Evolutionary conservation across 176 grass and related monocot species (phyloP).

Genomic region (Oryza officinalis): DNA sequence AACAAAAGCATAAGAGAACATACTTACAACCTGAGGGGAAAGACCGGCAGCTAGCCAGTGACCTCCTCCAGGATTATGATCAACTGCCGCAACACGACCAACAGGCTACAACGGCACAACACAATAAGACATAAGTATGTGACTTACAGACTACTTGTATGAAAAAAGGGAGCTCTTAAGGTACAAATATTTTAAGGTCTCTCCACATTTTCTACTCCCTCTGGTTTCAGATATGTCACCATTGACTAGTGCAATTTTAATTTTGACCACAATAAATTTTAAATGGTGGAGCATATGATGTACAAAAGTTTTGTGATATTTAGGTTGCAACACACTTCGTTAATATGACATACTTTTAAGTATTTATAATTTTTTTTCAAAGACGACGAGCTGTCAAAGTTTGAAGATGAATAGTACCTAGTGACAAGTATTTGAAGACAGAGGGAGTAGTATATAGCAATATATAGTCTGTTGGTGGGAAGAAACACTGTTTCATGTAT

Average conservation of each 20-base stretch:
- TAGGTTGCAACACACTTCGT: too few relatives aligned
- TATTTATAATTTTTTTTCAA: too few relatives aligned
- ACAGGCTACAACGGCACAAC: conserved; percentile 67
- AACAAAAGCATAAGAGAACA: conserved; percentile 23
- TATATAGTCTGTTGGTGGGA: not conserved
- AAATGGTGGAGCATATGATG: too few relatives aligned
- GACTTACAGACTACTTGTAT: conserved; percentile 16
- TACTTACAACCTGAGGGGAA: conserved; percentile 86
- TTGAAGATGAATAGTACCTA: too few relatives aligned
- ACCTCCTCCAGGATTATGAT: conserved; percentile 96
- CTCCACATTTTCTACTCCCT: not conserved
- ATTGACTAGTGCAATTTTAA: too few relatives aligned
- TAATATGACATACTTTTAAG: too few relatives aligned
- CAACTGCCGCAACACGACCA: conserved; percentile 69
- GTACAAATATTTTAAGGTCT: conserved; percentile 14
- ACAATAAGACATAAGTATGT: conserved; percentile 28
- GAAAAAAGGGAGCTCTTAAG: not conserved
- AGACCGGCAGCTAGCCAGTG: conserved; percentile 93
- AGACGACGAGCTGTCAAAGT: too few relatives aligned
- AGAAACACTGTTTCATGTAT: conserved; percentile 3
- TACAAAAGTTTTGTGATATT: too few relatives aligned
- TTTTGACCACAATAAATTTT: too few relatives aligned
- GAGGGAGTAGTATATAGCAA: not conserved
- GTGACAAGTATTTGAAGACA: too few relatives aligned
- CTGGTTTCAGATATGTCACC: too few relatives aligned